Conservation (phyloP, 164 flowering plant species). For the Magnolia kwangsiensis region DNA sequence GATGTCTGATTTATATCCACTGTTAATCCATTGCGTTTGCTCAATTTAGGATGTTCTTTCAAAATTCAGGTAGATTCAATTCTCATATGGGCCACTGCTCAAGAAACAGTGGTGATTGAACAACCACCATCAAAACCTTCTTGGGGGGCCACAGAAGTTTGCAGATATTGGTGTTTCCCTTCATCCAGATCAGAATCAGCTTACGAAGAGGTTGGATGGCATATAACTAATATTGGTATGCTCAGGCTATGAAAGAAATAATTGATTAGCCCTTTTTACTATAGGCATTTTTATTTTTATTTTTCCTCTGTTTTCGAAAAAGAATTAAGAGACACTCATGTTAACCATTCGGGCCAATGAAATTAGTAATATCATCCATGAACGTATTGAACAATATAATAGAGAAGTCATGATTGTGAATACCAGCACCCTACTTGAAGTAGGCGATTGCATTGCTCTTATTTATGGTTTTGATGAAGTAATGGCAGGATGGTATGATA, state of each 20-base stretch:
- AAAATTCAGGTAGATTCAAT: too few species aligned
- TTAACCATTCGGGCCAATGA: background rate
- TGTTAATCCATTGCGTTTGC: too few species aligned
- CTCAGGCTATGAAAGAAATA: background rate
- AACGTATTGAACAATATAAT: conserved; percentile 5
- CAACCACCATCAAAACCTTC: too few species aligned
- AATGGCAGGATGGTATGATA: background rate
- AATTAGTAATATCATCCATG: conserved; percentile 1
- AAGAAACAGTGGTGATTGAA: too few species aligned
- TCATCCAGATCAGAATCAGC: too few species aligned
- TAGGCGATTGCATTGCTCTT: conserved; percentile 5
- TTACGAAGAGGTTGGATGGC: too few species aligned
- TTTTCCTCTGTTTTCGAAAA: background rate
- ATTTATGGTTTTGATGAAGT: conserved; percentile 9
- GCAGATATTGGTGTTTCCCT: too few species aligned
- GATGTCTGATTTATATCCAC: too few species aligned
- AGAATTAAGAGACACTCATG: background rate
- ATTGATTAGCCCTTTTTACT: background rate
- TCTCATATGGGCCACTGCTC: too few species aligned
- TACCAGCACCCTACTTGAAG: conserved; percentile 7
- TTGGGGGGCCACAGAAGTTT: too few species aligned
- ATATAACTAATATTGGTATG: background rate
- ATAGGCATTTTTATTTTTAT: background rate
- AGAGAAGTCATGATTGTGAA: conserved; percentile 18
- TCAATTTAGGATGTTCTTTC: too few species aligned